Evolutionary conservation across 202 grass and related monocot genomes (phyloP).

Genomic region (Schoenoplectus triqueter): DNA sequence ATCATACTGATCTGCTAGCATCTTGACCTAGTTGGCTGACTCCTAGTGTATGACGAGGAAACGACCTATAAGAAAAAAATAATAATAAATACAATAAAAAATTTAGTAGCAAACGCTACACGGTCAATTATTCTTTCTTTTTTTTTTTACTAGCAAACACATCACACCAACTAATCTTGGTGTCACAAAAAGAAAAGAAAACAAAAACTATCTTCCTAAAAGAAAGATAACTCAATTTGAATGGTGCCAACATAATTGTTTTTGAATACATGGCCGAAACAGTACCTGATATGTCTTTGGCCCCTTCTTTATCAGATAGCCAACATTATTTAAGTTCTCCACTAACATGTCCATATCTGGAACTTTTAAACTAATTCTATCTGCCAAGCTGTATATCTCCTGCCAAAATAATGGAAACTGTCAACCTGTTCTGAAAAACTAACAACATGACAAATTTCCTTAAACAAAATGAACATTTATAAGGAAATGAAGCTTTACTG

Average conservation of each 20-base stretch:
- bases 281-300: slow-evolving; percentile 71
- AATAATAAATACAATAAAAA: background rate
- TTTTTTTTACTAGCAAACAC: background rate
- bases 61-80: slow-evolving; percentile 48
- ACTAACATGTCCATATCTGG: slow-evolving; percentile 56
- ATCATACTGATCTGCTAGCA: slow-evolving; percentile 29
- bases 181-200: background rate
- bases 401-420: slow-evolving; percentile 39
- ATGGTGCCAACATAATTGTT: slow-evolving; percentile 11
- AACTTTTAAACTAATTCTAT: slow-evolving; percentile 69
- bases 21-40: slow-evolving; percentile 55
- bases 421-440: background rate
- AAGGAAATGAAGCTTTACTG: slow-evolving; percentile 46
- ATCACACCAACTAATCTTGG: background rate
- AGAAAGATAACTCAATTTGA: slow-evolving; percentile 19
- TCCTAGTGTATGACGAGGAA: slow-evolving; percentile 51
- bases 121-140: background rate
- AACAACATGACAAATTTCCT: slow-evolving; percentile 7
- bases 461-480: background rate
- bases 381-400: slow-evolving; percentile 74
- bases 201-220: background rate
- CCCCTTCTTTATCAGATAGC: slow-evolving; percentile 65
- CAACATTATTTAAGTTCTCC: slow-evolving; percentile 56
- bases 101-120: background rate
- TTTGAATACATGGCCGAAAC: background rate